Evolutionary conservation across 306 rosid species (phyloP).

Genomic region (Mucuna pruriens): DNA sequence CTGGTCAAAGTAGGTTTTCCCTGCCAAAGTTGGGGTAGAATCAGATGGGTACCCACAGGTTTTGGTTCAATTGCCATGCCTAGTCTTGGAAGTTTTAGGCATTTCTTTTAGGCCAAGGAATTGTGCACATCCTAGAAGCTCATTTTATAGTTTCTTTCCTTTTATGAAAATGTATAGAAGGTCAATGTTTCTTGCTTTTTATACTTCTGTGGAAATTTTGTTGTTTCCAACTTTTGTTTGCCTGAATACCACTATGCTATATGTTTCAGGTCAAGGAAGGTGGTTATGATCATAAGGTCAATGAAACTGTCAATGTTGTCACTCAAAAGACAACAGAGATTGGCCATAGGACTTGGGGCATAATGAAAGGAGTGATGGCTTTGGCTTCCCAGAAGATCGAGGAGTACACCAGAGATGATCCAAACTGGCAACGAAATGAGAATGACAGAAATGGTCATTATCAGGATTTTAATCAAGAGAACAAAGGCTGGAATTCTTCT

Average conservation of each 20-base stretch:
- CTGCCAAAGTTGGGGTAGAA: too few relatives aligned
- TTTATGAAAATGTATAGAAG: background rate
- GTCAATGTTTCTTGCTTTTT: background rate
- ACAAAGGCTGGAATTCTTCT: slow-evolving; percentile 67
- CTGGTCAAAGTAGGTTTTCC: too few relatives aligned
- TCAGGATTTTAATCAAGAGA: slow-evolving; percentile 72
- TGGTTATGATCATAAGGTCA: slow-evolving; percentile 88
- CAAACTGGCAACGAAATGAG: slow-evolving; percentile 64
- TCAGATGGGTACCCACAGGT: too few relatives aligned
- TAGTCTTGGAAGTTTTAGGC: background rate
- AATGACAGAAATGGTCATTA: slow-evolving; percentile 69
- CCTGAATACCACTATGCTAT: background rate
- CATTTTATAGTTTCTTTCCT: slow-evolving; percentile 5
- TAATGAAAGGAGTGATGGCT: slow-evolving; percentile 96
- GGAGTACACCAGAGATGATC: slow-evolving; percentile 73
- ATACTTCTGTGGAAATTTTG: background rate
- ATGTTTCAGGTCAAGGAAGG: slow-evolving; percentile 82
- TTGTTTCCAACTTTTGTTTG: background rate
- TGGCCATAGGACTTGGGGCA: slow-evolving; percentile 92
- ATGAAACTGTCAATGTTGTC: slow-evolving; percentile 89
- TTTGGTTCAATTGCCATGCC: too few relatives aligned
- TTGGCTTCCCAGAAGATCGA: slow-evolving; percentile 91
- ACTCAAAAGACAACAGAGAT: slow-evolving; percentile 86
- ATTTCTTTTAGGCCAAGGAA: background rate
- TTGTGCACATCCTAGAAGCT: background rate